Base-by-base conservation (phyloP, 2,329 filamentous ascomycete genomes). In the Dactylella cylindrospora region DNA sequence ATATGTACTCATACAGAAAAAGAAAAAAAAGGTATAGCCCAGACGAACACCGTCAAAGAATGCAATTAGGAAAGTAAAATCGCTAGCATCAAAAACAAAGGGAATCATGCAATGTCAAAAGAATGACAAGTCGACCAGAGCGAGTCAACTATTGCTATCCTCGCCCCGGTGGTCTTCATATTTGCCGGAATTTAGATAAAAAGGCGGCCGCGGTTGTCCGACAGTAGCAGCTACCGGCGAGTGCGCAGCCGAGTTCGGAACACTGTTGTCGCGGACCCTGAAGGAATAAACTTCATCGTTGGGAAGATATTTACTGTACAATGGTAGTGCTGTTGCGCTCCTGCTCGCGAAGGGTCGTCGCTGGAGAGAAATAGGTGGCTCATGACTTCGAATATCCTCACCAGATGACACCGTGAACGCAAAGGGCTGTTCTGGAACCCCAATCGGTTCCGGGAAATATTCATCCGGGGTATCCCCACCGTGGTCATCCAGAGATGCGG, bases 111-210 rank as follows among this genome's bases (percentile, higher is more conserved):
- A 1, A 28, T 31, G 12, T 49, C n/a, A 50, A 17, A 57, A 57
- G 44, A 57, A 49, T 2, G 44, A 50, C 13, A 44, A 19, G 28
- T 44, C 38, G 8, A 50, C 44, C n/a, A 55, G 43, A 39, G 43
- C 43, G 49, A 50, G 52, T 57, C 52, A 57, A 43, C 35, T 57
- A 4, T 57, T 44, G 17, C 32, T 46, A 19, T 57, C 38, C 12
- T 4, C 15, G 15, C 22, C 7, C 4, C 17, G 10, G 33, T 33
- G 3, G 12, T 33, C 12, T 33, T 4, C 31, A n/a, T 12, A 33
- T 33, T 12, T 15, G 3, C 31, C 31, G 31, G 17, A n/a, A n/a
- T 12, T 12, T n/a, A 33, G 3, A 38, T 19, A 13, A 4, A 13
- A 13, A 8, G 33, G 12, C 32, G 17, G 5, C 32, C 32, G 5